Evolutionary conservation across 2,329 filamentous ascomycete species (phyloP).

Genomic region (Salinomyces thailandicus): DNA sequence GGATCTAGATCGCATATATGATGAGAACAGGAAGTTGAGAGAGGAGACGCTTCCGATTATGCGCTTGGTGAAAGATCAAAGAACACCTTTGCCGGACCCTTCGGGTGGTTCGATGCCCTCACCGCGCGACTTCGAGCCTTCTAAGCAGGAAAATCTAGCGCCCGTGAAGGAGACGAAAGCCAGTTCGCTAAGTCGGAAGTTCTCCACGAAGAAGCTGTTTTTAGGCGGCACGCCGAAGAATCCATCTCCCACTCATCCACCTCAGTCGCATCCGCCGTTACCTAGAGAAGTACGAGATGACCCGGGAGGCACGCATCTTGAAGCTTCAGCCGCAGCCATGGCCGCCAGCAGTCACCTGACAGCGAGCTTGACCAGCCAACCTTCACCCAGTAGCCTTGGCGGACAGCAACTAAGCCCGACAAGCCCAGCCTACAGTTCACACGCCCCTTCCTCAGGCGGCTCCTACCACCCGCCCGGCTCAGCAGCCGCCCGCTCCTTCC

Average conservation of each 20-base stretch:
- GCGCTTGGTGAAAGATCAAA: constrained; percentile 81
- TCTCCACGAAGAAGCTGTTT: constrained; percentile 44
- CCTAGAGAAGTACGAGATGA: constrained; percentile 24
- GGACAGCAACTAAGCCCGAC: constrained; percentile 37
- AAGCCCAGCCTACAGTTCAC: constrained; percentile 37
- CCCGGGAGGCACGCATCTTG: constrained; percentile 25
- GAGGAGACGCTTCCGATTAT: constrained; percentile 88
- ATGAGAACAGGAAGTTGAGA: constrained; percentile 78
- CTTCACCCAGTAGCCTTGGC: constrained; percentile 29
- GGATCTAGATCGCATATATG: constrained; percentile 43
- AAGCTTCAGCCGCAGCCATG: constrained; percentile 42
- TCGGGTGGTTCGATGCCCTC: constrained; percentile 23
- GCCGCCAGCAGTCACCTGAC: constrained; percentile 42
- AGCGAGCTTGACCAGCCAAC: constrained; percentile 36
- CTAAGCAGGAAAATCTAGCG: constrained; percentile 17
- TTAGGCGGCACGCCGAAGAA: constrained; percentile 39
- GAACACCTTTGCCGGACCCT: constrained; percentile 66
- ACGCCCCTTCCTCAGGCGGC: constrained; percentile 19
- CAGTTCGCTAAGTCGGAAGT: constrained; percentile 42
- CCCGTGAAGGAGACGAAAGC: constrained; percentile 27
- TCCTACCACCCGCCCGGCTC: constrained; percentile 20
- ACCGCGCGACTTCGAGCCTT: constrained; percentile 21
- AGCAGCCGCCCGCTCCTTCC: constrained; percentile 22
- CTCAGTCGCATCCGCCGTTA: constrained; percentile 18
- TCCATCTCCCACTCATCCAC: constrained; percentile 40